A percentile compares a stretch with the other conserved stretches of the same genome.
Evolutionary conservation across 202 grass and related monocot species (phyloP).

Genomic region (Panicum virgatum): DNA sequence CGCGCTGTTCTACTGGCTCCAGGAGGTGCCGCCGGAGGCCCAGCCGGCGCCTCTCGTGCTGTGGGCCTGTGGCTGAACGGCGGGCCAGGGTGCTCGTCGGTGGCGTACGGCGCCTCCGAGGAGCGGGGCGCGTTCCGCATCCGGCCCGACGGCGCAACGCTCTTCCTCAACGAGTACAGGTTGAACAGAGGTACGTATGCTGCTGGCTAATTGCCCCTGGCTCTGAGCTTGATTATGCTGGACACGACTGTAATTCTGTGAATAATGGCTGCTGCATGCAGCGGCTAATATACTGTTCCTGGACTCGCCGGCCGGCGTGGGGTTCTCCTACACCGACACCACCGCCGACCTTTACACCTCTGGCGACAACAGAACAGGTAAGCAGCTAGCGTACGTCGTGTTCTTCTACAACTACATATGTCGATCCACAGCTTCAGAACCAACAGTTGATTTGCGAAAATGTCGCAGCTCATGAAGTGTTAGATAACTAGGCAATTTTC

Average conservation of each 20-base stretch:
- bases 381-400: too few relatives aligned
- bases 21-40: constrained; percentile 42
- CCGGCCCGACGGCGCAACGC: constrained; percentile 49
- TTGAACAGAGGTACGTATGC: constrained; percentile 84
- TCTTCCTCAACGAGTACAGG: constrained; percentile 59
- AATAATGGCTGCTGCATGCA: too few relatives aligned
- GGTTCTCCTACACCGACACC: constrained; percentile 88
- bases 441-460: too few relatives aligned
- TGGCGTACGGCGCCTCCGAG: constrained; percentile 78
- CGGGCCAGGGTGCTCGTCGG: constrained; percentile 78
- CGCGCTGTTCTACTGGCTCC: constrained; percentile 81
- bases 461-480: too few relatives aligned
- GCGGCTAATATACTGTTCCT: constrained; percentile 91
- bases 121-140: constrained; percentile 80
- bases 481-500: too few relatives aligned
- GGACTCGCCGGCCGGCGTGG: constrained; percentile 82
- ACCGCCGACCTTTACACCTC: constrained; percentile 61
- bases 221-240: background rate
- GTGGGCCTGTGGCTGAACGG: constrained; percentile 94
- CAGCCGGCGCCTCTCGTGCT: constrained; percentile 71
- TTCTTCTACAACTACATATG: too few relatives aligned
- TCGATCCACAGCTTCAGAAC: too few relatives aligned
- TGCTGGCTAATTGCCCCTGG: too few relatives aligned
- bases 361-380: constrained; percentile 67
- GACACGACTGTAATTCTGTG: too few relatives aligned